A percentile compares a stretch with the other conserved stretches of the same genome.
These are phyloP conservation scores for Penstemon eatonii DNA, from an alignment of 257 asterid genomes.

Conservation along the genomic window DNA sequence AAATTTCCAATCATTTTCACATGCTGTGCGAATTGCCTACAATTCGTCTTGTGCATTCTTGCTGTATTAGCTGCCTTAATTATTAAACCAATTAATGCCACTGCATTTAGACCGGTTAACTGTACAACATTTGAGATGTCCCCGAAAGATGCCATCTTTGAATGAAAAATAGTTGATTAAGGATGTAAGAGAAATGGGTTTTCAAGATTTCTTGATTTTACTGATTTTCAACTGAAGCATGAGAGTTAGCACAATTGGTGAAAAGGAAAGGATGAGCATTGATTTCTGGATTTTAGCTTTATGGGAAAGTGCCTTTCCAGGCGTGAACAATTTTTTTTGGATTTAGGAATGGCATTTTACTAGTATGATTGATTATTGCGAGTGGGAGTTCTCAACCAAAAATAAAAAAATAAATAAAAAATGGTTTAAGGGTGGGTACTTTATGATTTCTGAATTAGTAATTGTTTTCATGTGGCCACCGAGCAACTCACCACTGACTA, in stretches of 20 bases:
- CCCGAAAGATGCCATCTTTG: conserved; percentile 55
- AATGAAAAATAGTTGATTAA: background rate
- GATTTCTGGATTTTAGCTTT: too few relatives aligned
- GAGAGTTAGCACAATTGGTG: conserved; percentile 13
- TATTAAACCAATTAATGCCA: conserved; percentile 51
- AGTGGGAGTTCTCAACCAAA: too few relatives aligned
- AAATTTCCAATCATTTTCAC: conserved; percentile 72
- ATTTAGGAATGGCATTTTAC: too few relatives aligned
- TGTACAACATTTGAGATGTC: conserved; percentile 56
- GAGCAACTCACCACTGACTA: too few relatives aligned
- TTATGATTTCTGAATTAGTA: background rate
- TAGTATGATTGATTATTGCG: too few relatives aligned
- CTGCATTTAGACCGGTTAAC: conserved; percentile 54
- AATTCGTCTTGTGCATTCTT: conserved; percentile 65
- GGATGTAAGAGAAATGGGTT: conserved; percentile 13
- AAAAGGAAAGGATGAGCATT: background rate
- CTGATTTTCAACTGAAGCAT: conserved; percentile 23
- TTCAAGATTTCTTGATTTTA: background rate
- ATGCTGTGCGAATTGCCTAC: conserved; percentile 67
- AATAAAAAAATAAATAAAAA: too few relatives aligned
- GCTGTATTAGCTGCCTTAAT: conserved; percentile 70
- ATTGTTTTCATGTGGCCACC: conserved; percentile 30
- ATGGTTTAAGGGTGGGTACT: background rate
- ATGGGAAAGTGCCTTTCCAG: too few relatives aligned
- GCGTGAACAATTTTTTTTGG: too few relatives aligned